phyloP scores from a whole-genome alignment of 768 basidiomycete species.

The Hirschioporus abietinus region DNA sequence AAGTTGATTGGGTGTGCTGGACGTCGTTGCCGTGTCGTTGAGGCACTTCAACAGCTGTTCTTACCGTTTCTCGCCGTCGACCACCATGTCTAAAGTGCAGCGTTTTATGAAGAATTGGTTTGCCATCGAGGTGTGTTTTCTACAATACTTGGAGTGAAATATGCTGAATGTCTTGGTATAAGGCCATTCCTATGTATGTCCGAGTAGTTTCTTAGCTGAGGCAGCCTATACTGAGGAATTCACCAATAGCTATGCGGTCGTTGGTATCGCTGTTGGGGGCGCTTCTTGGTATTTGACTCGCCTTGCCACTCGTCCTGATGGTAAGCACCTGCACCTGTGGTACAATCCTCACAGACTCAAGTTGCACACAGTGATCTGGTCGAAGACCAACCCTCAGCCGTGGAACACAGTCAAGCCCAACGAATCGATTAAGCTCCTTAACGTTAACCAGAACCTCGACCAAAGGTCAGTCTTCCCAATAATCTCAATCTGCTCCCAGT shows the following conservation, averaged over 20 bases:
- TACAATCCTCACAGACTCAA: conserved; percentile 6
- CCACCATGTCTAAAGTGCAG: conserved; percentile 18
- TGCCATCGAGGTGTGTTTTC: conserved; percentile 57
- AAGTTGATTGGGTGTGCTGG: neutral
- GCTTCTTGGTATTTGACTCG: conserved; percentile 65
- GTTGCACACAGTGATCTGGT: conserved; percentile 46
- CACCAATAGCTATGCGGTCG: conserved; percentile 37
- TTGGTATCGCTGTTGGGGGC: conserved; percentile 45
- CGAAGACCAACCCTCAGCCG: conserved; percentile 75
- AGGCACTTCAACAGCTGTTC: neutral
- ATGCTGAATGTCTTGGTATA: conserved; percentile 10
- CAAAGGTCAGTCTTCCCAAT: conserved; percentile 47
- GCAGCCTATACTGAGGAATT: conserved; percentile 1
- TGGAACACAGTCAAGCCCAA: conserved; percentile 78
- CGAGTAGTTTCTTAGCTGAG: neutral
- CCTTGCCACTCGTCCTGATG: conserved; percentile 46
- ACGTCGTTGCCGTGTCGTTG: neutral
- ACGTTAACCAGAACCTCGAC: conserved; percentile 69
- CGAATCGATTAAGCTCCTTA: conserved; percentile 67
- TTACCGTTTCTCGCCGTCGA: conserved; percentile 4
- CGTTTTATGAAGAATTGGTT: conserved; percentile 61
- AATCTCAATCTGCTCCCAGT: neutral
- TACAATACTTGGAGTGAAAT: conserved; percentile 6
- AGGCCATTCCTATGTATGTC: conserved; percentile 49
- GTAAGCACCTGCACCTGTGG: conserved; percentile 20